Evolutionary conservation across 2,329 filamentous ascomycete species (phyloP), one percentile per base, ranked within the genome.

Genomic region (Talaromyces sp.): DNA sequence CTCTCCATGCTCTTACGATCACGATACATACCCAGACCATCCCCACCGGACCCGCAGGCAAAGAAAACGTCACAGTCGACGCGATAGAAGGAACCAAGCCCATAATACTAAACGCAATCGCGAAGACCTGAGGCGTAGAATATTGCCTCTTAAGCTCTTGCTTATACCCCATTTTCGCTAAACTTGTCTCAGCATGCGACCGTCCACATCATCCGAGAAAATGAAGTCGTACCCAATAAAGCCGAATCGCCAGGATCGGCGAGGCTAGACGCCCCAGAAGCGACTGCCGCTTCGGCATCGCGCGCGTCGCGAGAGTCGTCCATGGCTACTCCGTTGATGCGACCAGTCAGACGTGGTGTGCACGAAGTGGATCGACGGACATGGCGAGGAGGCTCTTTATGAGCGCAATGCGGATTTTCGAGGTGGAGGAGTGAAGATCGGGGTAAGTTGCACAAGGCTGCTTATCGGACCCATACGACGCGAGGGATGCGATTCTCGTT

Each of bases 71-170:
- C 11, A 86, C 68, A 0, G 83, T 85, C 27, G 80, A 81, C 5
- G 83, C 82, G 55, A 86, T 85, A 3, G 82, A 85, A 0, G 83
- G 82, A 1, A 86, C 69, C 6, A 86, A 65, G 2, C 83, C 82
- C 82, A 86, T 86, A 58, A 86, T 82, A 62, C 77, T 79, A 54
- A 83, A 83, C 2, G 80, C 80, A 53, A 83, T 80, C 24, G 81
- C 83, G 60, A 86, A 86, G 16, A 86, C 77, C 64, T 86, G 82
- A n/a, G 85, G 71, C 55, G 82, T 83, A 3, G 80, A 81, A 63
- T 86, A 86, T 59, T 85, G 84, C 16, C 84, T 76, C 41, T 80
- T 77, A 30, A 86, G 73, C 64, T 87, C 84, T 68, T 86, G 83
- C 65, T 85, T 82, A 69, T 82, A 82, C 0, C 77, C 72, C 66